Conservation (phyloP, 1,284 basidiomycete species). For the Ganoderma sinense region DNA sequence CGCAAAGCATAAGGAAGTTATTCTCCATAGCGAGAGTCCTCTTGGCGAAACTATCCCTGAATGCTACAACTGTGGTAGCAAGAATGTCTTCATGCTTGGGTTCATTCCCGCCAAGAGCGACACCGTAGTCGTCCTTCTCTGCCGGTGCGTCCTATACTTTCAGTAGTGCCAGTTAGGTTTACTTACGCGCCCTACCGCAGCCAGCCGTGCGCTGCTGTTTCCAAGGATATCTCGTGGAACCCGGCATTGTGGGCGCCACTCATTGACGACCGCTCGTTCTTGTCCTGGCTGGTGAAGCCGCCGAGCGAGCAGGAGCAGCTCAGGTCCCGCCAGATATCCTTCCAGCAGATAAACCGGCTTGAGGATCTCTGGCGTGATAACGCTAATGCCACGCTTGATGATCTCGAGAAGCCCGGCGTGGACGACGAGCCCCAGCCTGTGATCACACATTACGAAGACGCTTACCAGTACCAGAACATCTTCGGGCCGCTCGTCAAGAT, state of each 20-base stretch:
- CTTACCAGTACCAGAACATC: conserved; percentile 99
- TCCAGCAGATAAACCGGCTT: conserved; percentile 95
- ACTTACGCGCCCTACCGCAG: conserved; percentile 47
- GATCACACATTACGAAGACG: conserved; percentile 93
- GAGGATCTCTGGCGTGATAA: conserved; percentile 99
- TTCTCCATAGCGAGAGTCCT: conserved; percentile 93
- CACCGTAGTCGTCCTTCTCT: conserved; percentile 98
- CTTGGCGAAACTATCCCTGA: conserved; percentile 98
- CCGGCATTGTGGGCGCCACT: conserved; percentile 97
- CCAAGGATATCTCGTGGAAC: conserved; percentile 99
- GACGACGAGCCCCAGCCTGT: conserved; percentile 97
- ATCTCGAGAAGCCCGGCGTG: conserved; percentile 95
- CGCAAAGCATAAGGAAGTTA: conserved; percentile 99
- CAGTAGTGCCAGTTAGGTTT: background rate
- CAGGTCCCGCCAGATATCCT: conserved; percentile 94
- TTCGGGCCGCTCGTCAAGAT: conserved; percentile 99
- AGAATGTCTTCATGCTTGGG: conserved; percentile 99
- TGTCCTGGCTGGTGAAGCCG: conserved; percentile 98
- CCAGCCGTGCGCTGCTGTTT: conserved; percentile 97
- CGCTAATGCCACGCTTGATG: conserved; percentile 92
- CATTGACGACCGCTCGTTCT: conserved; percentile 97
- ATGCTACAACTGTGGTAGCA: conserved; percentile 99
- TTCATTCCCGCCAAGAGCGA: conserved; percentile 99
- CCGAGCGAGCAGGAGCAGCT: conserved; percentile 96
- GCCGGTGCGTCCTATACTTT: conserved; percentile 67